Base-by-base conservation (phyloP, 805 yeast species). In the Teunomyces barrocoloradensis region DNA sequence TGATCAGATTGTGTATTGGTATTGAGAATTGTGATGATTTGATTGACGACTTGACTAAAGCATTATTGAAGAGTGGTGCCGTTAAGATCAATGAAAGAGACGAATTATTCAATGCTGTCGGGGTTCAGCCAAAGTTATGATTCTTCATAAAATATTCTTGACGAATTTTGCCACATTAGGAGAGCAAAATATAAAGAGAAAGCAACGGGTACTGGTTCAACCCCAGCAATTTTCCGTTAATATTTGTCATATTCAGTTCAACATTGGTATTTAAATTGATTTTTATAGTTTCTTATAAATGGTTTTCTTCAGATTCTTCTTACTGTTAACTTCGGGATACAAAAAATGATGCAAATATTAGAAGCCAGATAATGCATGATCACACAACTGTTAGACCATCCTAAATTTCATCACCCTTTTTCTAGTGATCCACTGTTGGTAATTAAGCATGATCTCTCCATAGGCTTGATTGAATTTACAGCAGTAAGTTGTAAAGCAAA, bases 1-100 rank as follows among this genome's bases (percentile, higher is more conserved):
- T 91, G 60, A 82, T 91, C 56, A 78, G 98, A 59, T 76, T 91
- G 47, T 91, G 97, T 64, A 84, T 91, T 44, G 98, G 98, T 49
- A 91, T 91, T 52, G 98, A 91, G 64, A 82, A 85, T 62, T 71
- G 78, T 34, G 84, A 81, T 49, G 98, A 91, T 63, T 74, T 91
- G 62, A 84, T 89, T 43, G 81, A 73, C n/a, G 98, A 91, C 59
- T 77, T 91, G 60, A 80, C 82, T 37, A 73, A 74, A 35, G 92
- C 97, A 4, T 73, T 90, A 54, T 64, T 77, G 44, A 76, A 73
- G 56, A 85, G 89, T 40, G 92, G 88, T 3, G 82, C 81, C 30
- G 73, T 73, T 25, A 69, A 68, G 52, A 52, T 69, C 27, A 72
- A 72, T 50, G 67, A 59, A 18, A 65, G 63, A 44, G 75, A 71